Base-by-base conservation (phyloP, 805 yeast genomes). In the Trichomonascus vanleenenianus region DNA sequence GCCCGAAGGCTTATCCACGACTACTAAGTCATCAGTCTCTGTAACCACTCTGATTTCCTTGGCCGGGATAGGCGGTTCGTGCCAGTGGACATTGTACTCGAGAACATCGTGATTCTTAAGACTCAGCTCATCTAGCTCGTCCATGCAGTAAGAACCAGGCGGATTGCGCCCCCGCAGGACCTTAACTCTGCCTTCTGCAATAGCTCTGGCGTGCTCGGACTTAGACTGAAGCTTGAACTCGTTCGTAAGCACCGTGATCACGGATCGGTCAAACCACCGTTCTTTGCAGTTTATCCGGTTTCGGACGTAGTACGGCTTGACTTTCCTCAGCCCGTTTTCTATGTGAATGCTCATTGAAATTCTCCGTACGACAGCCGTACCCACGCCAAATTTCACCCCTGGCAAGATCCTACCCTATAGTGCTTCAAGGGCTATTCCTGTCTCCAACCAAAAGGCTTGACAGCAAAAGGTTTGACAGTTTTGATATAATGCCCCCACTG, bases 1-100 rank as follows among this genome's bases (percentile, higher is more conserved):
- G 0, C 98, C 97, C 3, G 93, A 75, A 0, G 98, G 98, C 53
- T 93, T 93, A 61, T 91, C 95, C 18, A 93, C 81, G 2, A 85
- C 94, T 3, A 93, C 70, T 18, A 87, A 60, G 42, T 83, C 76
- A 6, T 82, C 87, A 9, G 16, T 18, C 56, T 88, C 85, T 58
- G 72, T 73, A 0, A 89, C 83, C 19, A 85, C 76, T 45, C 74
- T 72, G 41, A 87, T 79, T 0, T 74, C 74, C 38, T 69, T 57
- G 30, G 67, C 53, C 56, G 67, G 43, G 2, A 89, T 89, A 0
- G 94, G 78, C 2, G 97, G 96, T 59, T 93, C 98, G 58, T 91
- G 97, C 41, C 93, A 75, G 59, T 88, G 97, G 42, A 81, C 71
- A 43, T 81, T 67, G 63, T 91, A 96, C 22, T 78, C 72, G 14